Evolutionary conservation across 2,329 filamentous ascomycete genomes (phyloP), one percentile per base, ranked within the genome.

Genomic region (Diaporthe amygdali): DNA sequence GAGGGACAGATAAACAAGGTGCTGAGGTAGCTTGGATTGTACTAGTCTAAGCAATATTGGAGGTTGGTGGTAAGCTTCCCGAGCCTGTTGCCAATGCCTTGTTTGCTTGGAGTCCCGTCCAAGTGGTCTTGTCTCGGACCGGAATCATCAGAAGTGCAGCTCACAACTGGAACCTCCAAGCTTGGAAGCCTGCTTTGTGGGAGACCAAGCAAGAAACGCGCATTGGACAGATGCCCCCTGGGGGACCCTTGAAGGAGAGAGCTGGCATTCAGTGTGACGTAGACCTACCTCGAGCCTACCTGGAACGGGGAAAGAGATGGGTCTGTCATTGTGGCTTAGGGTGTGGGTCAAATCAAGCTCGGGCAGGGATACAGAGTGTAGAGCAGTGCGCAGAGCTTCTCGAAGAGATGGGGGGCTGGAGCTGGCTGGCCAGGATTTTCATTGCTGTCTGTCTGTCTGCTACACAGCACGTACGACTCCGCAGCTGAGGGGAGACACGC

Each of bases 161-260:
- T 32, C 27, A 37, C 55, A 17, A 30, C 25, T 61, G 37, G 55
- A 44, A 59, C 37, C 55, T 12, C 17, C 56, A 37, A 39, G 59
- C 44, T 47, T 41, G 44, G 12, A 64, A 49, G 59, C 59, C 41
- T 64, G 59, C 41, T 64, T 64, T 64, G 59, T 49, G 59, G 30
- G 12, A 37, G 59, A 25, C 30, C 30, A 49, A 37, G 59, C 59
- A 47, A 64, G 59, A 41, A 64, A n/a, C 47, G 59, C 44, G 44
- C 41, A 64, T 64, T 64, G 59, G 59, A 64, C 59, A 64, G 59
- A 30, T 49, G 56, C 56, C 56, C 59, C 56, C 22, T n/a, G n/a
- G 9, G 56, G 39, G 41, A 17, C 32, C 54, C 55, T 25, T 59
- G 37, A 12, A n/a, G n/a, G 22, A 17, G 37, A 32, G 9, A 61